Base-by-base conservation (phyloP, 2,329 filamentous ascomycete genomes). In the Grosmannia penicillata region DNA sequence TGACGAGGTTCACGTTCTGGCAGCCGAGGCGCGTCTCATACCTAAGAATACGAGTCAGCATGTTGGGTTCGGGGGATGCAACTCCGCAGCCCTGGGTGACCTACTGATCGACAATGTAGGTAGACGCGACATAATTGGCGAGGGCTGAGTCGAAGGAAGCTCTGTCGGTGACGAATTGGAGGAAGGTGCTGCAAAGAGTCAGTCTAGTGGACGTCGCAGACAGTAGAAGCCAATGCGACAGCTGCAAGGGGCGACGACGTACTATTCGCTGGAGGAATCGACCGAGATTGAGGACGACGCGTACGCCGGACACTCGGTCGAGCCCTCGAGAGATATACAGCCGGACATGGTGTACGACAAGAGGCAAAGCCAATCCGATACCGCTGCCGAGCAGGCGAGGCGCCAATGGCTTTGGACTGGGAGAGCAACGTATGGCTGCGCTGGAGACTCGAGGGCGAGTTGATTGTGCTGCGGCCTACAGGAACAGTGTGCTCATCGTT, bases 21-120 rank as follows among this genome's bases (percentile, higher is more conserved):
- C 91, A 98, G 40, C 89, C 89, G 46, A 98, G 72, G 34, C 85
- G 65, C 38, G 71, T 66, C 56, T 82, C 70, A 59, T 89, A 98
- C 65, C 89, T 96, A 8, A 3, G 30, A 24, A 37, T 13, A 8
- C 21, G 8, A 7, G 18, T 41, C 21, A 39, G 34, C 10, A 14
- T 15, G 3, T 11, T 8, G 4, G 17, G 25, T 8, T 8, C 5
- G 8, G 19, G 14, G 24, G 10, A 19, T 6, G 23, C 28, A 15
- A 18, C 18, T 18, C 11, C 19, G 22, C 15, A 26, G 18, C 1
- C 10, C 3, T 8, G 26, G 4, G 22, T n/a, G 8, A 54, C 76
- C 56, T 69, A 95, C 86, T 93, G 83, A 53, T 69, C 59, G 52
- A 78, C 72, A 37, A 89, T 73, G 61, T 87, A 96, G 45, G 67